phyloP scores from a whole-genome alignment of 768 basidiomycete species.

The Dendrothele bispora region DNA sequence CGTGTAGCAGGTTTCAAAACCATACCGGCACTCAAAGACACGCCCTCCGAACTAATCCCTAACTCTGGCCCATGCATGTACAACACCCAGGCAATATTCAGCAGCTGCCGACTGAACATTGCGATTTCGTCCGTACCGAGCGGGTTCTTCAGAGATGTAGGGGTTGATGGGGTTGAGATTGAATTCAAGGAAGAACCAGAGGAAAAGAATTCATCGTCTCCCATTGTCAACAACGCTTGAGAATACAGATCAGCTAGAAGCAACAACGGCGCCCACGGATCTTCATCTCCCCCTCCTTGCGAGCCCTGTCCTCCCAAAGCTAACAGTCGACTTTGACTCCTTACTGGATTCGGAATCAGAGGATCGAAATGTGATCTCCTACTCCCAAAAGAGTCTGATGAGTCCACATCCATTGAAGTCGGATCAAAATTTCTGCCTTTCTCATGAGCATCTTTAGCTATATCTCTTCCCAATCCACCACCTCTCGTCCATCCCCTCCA shows the following conservation, averaged over 20 bases:
- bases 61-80: conserved; percentile 3
- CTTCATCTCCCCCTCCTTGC: background rate
- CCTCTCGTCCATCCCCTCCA: conserved; percentile 61
- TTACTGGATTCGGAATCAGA: background rate
- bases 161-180: conserved; percentile 12
- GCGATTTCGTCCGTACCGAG: conserved; percentile 80
- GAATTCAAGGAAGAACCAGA: conserved; percentile 13
- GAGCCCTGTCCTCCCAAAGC: conserved; percentile 39
- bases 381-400: too few species aligned
- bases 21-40: conserved; percentile 32
- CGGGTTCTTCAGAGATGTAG: conserved; percentile 59
- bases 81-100: conserved; percentile 77
- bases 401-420: too few species aligned
- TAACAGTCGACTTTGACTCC: background rate
- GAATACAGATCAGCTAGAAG: conserved; percentile 81
- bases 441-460: background rate
- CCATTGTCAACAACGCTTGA: conserved; percentile 85
- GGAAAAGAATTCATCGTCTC: conserved; percentile 93
- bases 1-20: conserved; percentile 39
- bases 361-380: conserved; percentile 5
- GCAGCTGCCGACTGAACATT: conserved; percentile 70
- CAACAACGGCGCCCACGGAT: conserved; percentile 68
- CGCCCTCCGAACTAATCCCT: conserved; percentile 22
- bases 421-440: conserved; percentile 35
- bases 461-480: conserved; percentile 53